Conservation (phyloP, 2,329 filamentous ascomycete species). For the Juglanconis juglandina region DNA sequence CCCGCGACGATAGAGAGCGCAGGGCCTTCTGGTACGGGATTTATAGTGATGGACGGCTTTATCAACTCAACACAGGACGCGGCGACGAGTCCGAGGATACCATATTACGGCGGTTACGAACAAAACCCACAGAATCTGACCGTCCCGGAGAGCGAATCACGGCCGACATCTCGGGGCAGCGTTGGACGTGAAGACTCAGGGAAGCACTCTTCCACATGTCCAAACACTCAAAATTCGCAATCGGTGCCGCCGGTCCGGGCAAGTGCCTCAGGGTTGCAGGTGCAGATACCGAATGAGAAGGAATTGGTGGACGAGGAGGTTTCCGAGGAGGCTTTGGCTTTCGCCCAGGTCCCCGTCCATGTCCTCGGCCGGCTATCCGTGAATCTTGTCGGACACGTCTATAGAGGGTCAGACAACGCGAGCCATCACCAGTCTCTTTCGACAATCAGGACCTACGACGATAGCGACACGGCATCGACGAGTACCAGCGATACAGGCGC, state of each 20-base stretch:
- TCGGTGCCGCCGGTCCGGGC: neutral
- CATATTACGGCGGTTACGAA: neutral
- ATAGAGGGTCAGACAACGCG: conserved; percentile 11
- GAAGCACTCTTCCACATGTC: neutral
- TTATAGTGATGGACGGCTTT: conserved; percentile 9
- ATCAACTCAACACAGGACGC: conserved; percentile 4
- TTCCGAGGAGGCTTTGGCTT: conserved; percentile 17
- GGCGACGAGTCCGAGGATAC: neutral
- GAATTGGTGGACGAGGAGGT: conserved; percentile 10
- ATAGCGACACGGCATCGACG: conserved; percentile 7
- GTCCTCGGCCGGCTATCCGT: conserved; percentile 14
- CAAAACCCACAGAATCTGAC: neutral
- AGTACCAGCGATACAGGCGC: conserved; percentile 11
- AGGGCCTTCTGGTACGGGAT: neutral
- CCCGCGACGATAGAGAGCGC: neutral
- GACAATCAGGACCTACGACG: conserved; percentile 8
- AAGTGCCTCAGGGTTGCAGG: neutral
- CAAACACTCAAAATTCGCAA: neutral
- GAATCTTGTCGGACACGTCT: conserved; percentile 17
- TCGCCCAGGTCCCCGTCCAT: conserved; percentile 17
- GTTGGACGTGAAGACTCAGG: neutral
- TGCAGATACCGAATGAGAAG: conserved; percentile 1
- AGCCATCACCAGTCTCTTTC: conserved; percentile 12
- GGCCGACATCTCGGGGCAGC: neutral
- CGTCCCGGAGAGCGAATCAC: neutral